A percentile compares a stretch with the other conserved stretches of the same genome.
phyloP scores from a whole-genome alignment of 1,139 yeast genomes.

The Saccharomyces hybrid region DNA sequence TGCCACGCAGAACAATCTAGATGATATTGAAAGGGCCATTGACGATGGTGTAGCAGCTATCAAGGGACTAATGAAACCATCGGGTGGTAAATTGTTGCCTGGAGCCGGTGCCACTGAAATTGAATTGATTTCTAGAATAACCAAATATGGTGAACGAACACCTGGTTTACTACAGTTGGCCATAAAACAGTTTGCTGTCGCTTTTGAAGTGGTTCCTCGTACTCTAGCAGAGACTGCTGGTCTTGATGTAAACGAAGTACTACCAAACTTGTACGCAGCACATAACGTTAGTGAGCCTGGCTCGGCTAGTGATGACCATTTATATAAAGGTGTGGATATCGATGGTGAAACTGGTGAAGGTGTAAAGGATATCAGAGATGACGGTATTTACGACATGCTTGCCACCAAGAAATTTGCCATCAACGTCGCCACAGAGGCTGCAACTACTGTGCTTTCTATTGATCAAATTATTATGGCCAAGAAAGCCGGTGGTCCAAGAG shows the following conservation, averaged over 20 bases:
- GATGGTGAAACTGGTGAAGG: conserved; percentile 62
- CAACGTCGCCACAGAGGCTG: conserved; percentile 92
- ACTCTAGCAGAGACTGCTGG: conserved; percentile 94
- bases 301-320: conserved; percentile 30
- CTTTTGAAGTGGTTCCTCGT: conserved; percentile 90
- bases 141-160: conserved; percentile 83
- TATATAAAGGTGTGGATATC: conserved; percentile 62
- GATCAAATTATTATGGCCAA: conserved; percentile 63
- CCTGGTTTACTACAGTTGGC: conserved; percentile 92
- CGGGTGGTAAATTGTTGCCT: conserved; percentile 61
- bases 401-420: conserved; percentile 82
- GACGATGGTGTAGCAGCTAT: conserved; percentile 94
- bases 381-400: conserved; percentile 71
- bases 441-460: conserved; percentile 79
- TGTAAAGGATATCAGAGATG: conserved; percentile 58
- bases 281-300: conserved; percentile 41
- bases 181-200: conserved; percentile 87
- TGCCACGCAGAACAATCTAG: conserved; percentile 91
- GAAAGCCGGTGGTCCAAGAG: conserved; percentile 93
- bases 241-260: conserved; percentile 76
- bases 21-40: conserved; percentile 92
- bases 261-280: conserved; percentile 82
- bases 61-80: conserved; percentile 78
- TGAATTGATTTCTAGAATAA: conserved; percentile 72
- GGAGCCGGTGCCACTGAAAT: conserved; percentile 98